phyloP scores from a whole-genome alignment of 176 grass and related monocot genomes.

The Musa schizocarpa region DNA sequence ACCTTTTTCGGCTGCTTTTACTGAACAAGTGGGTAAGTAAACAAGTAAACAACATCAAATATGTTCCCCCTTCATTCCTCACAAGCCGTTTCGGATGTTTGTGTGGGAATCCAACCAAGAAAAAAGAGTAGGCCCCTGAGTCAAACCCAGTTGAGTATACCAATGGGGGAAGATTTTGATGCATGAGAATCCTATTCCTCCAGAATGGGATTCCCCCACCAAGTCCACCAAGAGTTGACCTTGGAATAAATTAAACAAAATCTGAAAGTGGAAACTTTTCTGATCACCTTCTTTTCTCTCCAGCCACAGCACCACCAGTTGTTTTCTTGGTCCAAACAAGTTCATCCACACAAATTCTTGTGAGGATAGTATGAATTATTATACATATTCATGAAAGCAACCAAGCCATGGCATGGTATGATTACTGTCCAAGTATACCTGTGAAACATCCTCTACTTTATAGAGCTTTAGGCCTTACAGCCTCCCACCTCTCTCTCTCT shows the following conservation, averaged over 20 bases:
- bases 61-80: not conserved
- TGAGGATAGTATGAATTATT: not conserved
- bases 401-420: not conserved
- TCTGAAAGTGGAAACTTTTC: slow-evolving; percentile 9
- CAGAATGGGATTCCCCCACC: slow-evolving; percentile 87
- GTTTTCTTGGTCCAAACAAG: not conserved
- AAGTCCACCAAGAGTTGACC: slow-evolving; percentile 28
- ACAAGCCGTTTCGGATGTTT: slow-evolving; percentile 30
- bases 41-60: not conserved
- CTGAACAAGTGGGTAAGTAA: slow-evolving; percentile 1
- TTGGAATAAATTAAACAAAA: slow-evolving; percentile 46
- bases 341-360: not conserved
- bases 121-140: slow-evolving; percentile 30
- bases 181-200: slow-evolving; percentile 60
- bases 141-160: slow-evolving; percentile 45
- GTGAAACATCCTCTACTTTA: not conserved
- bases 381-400: not conserved
- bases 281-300: not conserved
- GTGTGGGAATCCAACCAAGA: slow-evolving; percentile 36
- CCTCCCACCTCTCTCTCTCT: not conserved
- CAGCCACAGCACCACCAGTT: not conserved
- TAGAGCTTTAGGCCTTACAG: not conserved
- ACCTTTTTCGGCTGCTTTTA: not conserved
- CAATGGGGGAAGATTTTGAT: slow-evolving; percentile 69
- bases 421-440: not conserved